Evolutionary conservation across 495 filamentous ascomycete species (phyloP).

Genomic region (Lasiosphaeria hispida): DNA sequence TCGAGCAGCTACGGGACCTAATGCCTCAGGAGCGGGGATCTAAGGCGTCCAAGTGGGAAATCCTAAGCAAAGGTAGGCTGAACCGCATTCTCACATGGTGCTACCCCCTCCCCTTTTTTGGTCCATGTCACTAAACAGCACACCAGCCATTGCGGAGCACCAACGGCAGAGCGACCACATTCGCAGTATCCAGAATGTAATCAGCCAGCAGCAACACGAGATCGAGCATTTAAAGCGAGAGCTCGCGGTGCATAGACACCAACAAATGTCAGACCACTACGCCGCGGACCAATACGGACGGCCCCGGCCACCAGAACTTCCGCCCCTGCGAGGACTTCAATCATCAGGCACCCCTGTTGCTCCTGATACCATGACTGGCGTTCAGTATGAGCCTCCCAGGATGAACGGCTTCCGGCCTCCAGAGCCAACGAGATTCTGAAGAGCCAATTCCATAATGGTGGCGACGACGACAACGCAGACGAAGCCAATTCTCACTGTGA

Average conservation of each 20-base stretch:
- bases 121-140: neutral
- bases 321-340: conserved; percentile 45
- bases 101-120: neutral
- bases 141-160: conserved; percentile 55
- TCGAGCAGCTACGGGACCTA: conserved; percentile 78
- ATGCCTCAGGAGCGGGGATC: conserved; percentile 84
- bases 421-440: conserved; percentile 19
- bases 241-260: conserved; percentile 42
- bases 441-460: too few relatives aligned
- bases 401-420: conserved; percentile 36
- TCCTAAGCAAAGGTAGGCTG: conserved; percentile 81
- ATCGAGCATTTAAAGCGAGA: conserved; percentile 49
- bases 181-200: conserved; percentile 34
- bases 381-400: conserved; percentile 50
- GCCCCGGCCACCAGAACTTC: conserved; percentile 42
- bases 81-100: neutral
- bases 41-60: conserved; percentile 99
- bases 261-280: conserved; percentile 28
- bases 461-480: too few relatives aligned
- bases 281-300: conserved; percentile 30
- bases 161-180: conserved; percentile 42
- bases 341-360: conserved; percentile 13
- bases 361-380: conserved; percentile 52
- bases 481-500: too few relatives aligned
- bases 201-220: conserved; percentile 38